Base-by-base conservation (phyloP, 306 rosid species). In the Cucurbita ficifolia region DNA sequence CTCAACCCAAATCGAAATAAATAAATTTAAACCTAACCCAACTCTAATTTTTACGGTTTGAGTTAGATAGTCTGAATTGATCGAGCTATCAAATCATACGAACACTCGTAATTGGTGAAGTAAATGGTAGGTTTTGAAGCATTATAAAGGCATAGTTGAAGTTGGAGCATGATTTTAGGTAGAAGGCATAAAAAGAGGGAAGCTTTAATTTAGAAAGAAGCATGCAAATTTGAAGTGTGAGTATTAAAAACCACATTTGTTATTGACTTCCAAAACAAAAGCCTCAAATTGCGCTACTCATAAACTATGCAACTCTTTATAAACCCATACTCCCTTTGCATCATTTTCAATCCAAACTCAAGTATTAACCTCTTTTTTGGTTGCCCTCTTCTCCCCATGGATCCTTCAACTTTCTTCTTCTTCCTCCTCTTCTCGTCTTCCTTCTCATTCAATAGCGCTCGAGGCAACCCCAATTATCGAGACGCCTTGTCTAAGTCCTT, bases 401-500 rank as follows among this genome's bases (percentile, higher is more conserved):
- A n/a, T n/a, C n/a, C n/a, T n/a, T n/a, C n/a, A n/a, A n/a, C n/a
- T n/a, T n/a, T 14, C 45, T 70, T 8, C n/a, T 17, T 22, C 11
- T 14, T 14, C 33, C 12, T 54, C 50, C 4, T 53, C 51, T 7
- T 57, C 33, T 19, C 45, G 21, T 3, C 58, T 18, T 13, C 18
- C 5, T 45, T 60, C 9, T 57, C 63, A 3, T 45, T 54, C 1
- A 10, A 29, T 0, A n/a, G 9, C 2, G 55, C 38, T 36, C 43
- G 7, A 3, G 43, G 7, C 1, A 7, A 11, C 12, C 90, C 87
- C 1, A 85, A 94, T 39, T 94, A 94, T 59, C 60, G 81, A 85
- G 98, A 90, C 10, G 98, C 98, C 18, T 77, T 94, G 76, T 85
- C 89, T 0, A 94, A 94, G 73, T 87, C 98, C 4, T 48, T 94